These are phyloP conservation scores for Drechslerella dactyloides DNA, from an alignment of 2,329 filamentous ascomycete genomes.

Conservation along the genomic window DNA sequence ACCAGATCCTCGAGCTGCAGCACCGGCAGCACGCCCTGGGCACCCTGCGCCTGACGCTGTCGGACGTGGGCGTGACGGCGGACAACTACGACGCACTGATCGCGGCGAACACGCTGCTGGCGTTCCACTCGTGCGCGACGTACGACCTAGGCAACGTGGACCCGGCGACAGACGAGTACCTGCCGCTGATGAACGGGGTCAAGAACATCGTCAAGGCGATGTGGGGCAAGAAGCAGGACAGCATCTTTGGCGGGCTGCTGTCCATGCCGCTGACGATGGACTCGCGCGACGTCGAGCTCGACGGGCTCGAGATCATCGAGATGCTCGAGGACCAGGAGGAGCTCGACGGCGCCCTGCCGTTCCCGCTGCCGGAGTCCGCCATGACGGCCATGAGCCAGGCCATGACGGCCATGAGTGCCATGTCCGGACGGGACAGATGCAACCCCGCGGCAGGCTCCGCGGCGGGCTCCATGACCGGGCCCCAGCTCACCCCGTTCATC, in stretches of 20 bases:
- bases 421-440: too few species aligned
- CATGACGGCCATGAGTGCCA: too few species aligned
- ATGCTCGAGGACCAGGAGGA: slow-evolving; percentile 37
- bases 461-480: too few species aligned
- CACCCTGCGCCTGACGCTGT: slow-evolving; percentile 37
- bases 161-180: slow-evolving; percentile 30
- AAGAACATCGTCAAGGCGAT: slow-evolving; percentile 50
- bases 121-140: slow-evolving; percentile 41
- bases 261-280: slow-evolving; percentile 47
- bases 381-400: too few species aligned
- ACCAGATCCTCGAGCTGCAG: slow-evolving; percentile 37
- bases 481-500: too few species aligned
- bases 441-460: too few species aligned
- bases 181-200: slow-evolving; percentile 46
- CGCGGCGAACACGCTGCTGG: slow-evolving; percentile 39
- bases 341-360: slow-evolving; percentile 15
- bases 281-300: slow-evolving; percentile 34
- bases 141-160: slow-evolving; percentile 35
- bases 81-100: slow-evolving; percentile 46
- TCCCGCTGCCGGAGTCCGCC: slow-evolving; percentile 9
- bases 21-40: slow-evolving; percentile 46
- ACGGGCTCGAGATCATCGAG: slow-evolving; percentile 42
- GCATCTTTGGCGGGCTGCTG: slow-evolving; percentile 37
- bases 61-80: slow-evolving; percentile 45
- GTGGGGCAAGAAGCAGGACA: slow-evolving; percentile 39